phyloP scores from a whole-genome alignment of 2,329 filamentous ascomycete species.

The Plenodomus lindquistii region DNA sequence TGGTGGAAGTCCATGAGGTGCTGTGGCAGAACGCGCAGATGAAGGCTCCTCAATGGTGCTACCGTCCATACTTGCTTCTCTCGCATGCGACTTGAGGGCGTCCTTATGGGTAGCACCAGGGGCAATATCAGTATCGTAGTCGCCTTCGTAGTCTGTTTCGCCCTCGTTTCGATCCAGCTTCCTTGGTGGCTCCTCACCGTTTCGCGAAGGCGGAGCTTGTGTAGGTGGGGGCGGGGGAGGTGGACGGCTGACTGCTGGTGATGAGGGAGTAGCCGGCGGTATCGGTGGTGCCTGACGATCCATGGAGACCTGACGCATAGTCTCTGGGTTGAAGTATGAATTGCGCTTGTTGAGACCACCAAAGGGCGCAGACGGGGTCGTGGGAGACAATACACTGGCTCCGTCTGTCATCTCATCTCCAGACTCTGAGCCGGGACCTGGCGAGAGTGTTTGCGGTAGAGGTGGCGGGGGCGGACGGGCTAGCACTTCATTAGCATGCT shows the following conservation, averaged over 20 bases:
- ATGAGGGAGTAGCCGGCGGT: conserved; percentile 50
- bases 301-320: conserved; percentile 29
- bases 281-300: conserved; percentile 55
- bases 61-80: conserved; percentile 75
- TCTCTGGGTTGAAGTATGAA: conserved; percentile 49
- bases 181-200: conserved; percentile 33
- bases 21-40: conserved; percentile 44
- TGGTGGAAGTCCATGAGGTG: conserved; percentile 39
- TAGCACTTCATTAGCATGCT: conserved; percentile 38
- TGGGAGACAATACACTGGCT: conserved; percentile 37
- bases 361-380: conserved; percentile 32
- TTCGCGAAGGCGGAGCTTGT: conserved; percentile 44
- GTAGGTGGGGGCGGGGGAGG: conserved; percentile 54
- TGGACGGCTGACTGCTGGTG: conserved; percentile 42
- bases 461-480: conserved; percentile 65
- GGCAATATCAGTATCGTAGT: conserved; percentile 96
- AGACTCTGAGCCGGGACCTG: conserved; percentile 79
- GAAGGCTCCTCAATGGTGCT: conserved; percentile 60
- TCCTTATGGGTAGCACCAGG: conserved; percentile 94
- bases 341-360: conserved; percentile 40
- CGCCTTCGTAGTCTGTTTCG: conserved; percentile 91
- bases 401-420: conserved; percentile 73
- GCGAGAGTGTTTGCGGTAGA: conserved; percentile 61
- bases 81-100: conserved; percentile 79
- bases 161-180: conserved; percentile 71